Evolutionary conservation across 1,284 basidiomycete genomes (phyloP), one percentile per base, ranked within the genome.

Genomic region (Neolentinus lepideus): DNA sequence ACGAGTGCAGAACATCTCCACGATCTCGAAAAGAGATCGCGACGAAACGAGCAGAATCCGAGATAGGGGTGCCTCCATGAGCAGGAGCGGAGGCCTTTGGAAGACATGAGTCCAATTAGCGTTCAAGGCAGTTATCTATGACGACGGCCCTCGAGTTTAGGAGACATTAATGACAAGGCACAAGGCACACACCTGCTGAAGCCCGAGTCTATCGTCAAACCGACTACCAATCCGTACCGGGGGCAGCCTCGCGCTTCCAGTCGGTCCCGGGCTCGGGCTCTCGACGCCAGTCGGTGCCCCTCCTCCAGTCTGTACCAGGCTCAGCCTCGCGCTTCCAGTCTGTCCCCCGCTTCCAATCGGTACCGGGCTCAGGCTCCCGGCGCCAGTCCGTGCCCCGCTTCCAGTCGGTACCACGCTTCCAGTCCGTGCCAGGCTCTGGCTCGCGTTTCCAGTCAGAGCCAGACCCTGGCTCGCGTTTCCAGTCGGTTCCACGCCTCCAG

Each of bases 281-380:
- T 22, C 60, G 57, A 36, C 57, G 58, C 61, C 61, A 62, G 33
- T 56, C 57, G 14, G n/a, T 36, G 29, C n/a, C 54, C 22, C 60
- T 53, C 47, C 57, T 60, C 61, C 61, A 62, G 47, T 50, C 47
- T 6, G 16, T 43, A 21, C 38, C 38, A 43, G 38, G 38, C 38
- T 43, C 38, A 43, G 38, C 8, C 38, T 43, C 38, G 38, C 38
- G 38, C 38, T 43, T 43, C 38, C 38, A 43, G 38, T 35, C 33
- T 9, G 33, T 9, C 2, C 2, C 24, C 19, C 54, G 54, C 53
- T 56, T 56, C 26, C 16, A 46, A n/a, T 54, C 38, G 19, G 38
- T n/a, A 16, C 38, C 38, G 19, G 16, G 38, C 38, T 43, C 16
- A n/a, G 38, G 38, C 38, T 43, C 38, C 16, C 38, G 38, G 6